These are phyloP conservation scores for Curvularia sp. DNA, from an alignment of 2,329 filamentous ascomycete genomes.

Conservation along the genomic window DNA sequence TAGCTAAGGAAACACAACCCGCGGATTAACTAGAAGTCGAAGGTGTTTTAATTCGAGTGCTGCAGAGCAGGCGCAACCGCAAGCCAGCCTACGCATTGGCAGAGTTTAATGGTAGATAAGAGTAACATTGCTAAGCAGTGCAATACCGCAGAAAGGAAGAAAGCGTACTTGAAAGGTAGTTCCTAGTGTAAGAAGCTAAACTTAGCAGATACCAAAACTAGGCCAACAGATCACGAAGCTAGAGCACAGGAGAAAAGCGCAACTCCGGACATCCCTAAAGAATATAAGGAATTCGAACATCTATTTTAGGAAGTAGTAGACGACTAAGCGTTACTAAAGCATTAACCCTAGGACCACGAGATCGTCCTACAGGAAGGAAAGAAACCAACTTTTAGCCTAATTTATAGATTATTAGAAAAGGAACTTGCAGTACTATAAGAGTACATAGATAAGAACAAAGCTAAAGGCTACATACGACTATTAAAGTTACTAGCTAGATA, in stretches of 20 bases:
- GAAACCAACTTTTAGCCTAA: no score
- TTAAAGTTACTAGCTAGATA: no score
- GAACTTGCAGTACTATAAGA: no score
- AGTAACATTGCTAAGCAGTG: not conserved
- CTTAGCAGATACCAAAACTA: not conserved
- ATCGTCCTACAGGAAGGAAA: no score
- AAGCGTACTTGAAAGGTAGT: not conserved
- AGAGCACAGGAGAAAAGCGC: not conserved
- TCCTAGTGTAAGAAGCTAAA: not conserved
- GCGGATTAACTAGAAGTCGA: no score
- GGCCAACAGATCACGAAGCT: not conserved
- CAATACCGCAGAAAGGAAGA: not conserved
- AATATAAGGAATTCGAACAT: not conserved
- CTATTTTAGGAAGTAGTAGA: not conserved
- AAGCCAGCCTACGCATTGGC: not conserved
- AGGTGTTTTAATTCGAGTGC: no score
- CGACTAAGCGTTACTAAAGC: not conserved
- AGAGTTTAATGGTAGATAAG: not conserved
- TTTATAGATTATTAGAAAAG: no score
- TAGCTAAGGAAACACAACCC: no score
- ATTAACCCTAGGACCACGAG: no score
- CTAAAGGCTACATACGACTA: no score
- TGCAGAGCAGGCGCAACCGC: not conserved
- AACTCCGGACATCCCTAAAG: not conserved
- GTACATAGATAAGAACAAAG: no score